Base-by-base conservation (phyloP, 371 early-diverging fungal species). In the Parasitella parasitica region DNA sequence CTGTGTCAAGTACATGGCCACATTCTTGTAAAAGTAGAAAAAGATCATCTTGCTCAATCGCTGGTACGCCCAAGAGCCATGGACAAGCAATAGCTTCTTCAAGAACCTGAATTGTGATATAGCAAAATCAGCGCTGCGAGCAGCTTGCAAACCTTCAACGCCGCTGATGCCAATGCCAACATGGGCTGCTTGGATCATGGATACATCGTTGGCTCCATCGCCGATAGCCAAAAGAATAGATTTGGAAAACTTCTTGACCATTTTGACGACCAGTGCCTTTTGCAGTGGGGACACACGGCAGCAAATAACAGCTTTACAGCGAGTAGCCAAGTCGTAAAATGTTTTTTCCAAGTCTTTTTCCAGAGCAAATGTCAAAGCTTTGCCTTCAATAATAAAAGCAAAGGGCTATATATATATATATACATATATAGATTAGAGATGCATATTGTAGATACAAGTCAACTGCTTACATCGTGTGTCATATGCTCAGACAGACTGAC, bases 141-240 rank as follows among this genome's bases (percentile, higher is more conserved):
- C 93, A 5, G 99, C 99, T 66, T 97, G 98, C 37, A 96, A 83
- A 22, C 99, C 99, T 75, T 99, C 99, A 60, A 93, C 87, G 32
- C 99, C 99, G 59, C 92, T 93, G 59, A 99, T 98, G 51, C 99
- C 99, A 26, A 99, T 88, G 57, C 93, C 92, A 0, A 99, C 95
- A 72, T 98, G 95, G 3, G 99, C 96, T 18, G 94, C 94, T 75
- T 95, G 93, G 57, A 99, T 93, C 99, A 99, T 99, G 39, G 91
- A 87, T 9, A 99, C 97, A 71, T 99, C 99, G 69, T 99, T 99
- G 27, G 98, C 98, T 41, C 99, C 99, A 76, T 99, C 99, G 49
- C 99, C 98, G 52, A 97, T 95, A 46, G 91, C 97, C 61, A 92
- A 88, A 49, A 88, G 73, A 65, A 90, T 90, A 0, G 93, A 89